Base-by-base conservation (phyloP, 768 basidiomycete species). In the Russula abietina region DNA sequence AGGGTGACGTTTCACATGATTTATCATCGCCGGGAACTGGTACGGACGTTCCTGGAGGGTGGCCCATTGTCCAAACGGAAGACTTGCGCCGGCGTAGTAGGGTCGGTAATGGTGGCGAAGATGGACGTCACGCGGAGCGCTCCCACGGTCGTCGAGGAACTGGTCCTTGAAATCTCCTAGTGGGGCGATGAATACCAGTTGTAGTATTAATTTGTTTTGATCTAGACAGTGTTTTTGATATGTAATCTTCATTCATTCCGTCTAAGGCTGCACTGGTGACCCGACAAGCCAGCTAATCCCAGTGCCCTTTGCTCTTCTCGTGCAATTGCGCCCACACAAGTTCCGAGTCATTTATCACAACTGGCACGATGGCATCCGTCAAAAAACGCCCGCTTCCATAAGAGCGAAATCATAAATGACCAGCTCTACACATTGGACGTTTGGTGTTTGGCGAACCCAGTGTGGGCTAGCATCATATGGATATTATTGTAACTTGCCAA, bases 31-130 rank as follows among this genome's bases (percentile, higher is more conserved):
- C 64, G 4, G 68, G 63, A 36, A 26, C n/a, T 32, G 59, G 74
- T 19, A 74, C 75, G 19, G 70, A 69, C 10, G 77, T 80, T 43
- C 76, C 75, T 49, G 72, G 70, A 10, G 73, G 81, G 65, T 65
- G 62, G 57, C 59, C 67, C 45, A 12, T 33, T 12, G 6, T 41
- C 22, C 58, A 33, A 26, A 86, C 86, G 85, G 88, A 91, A 69
- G 78, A 79, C 60, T 71, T 87, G 60, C 86, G 90, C 60, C 81
- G 81, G 73, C 78, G 76, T 67, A 80, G 83, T 67, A 80, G 83
- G 66, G 71, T 89, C 64, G 81, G 86, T 57, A 84, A 84, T 48
- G 77, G 76, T 5, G 78, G 73, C 45, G 78, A 76, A 4, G 81
- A 79, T 11, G 79, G 77, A 0, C 81, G 76, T 53, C 75, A 81